A percentile compares a stretch with the other conserved stretches of the same genome.
These are phyloP conservation scores for Mycena kentingensis DNA, from an alignment of 768 basidiomycete species.

Conservation along the genomic window DNA sequence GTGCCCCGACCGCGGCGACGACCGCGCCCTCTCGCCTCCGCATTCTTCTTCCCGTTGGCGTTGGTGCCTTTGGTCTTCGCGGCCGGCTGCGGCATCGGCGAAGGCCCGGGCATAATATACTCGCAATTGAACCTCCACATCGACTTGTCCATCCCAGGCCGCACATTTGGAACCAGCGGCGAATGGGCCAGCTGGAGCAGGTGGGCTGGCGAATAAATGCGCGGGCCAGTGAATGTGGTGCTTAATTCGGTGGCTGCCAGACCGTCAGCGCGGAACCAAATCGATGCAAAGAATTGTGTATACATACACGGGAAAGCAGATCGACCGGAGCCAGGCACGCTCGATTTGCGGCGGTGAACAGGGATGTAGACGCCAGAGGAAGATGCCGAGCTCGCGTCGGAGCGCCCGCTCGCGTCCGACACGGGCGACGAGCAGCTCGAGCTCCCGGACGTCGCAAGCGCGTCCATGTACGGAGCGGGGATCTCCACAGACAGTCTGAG, in stretches of 20 bases:
- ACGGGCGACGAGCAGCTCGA: neutral
- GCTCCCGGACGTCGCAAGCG: too few species aligned
- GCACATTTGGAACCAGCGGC: neutral
- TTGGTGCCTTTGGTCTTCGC: too few species aligned
- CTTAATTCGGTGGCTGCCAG: neutral
- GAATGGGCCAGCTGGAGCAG: neutral
- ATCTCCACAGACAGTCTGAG: neutral
- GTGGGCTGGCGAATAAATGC: neutral
- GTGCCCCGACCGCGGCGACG: too few species aligned
- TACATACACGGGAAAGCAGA: neutral
- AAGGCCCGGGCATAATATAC: neutral
- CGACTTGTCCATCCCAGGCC: neutral
- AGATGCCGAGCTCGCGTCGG: slow-evolving; percentile 1
- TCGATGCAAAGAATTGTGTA: too few species aligned
- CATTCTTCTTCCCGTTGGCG: too few species aligned
- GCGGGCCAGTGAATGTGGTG: neutral
- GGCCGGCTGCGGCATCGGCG: neutral
- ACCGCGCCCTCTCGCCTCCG: too few species aligned
- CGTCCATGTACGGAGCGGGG: neutral
- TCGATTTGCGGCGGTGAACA: neutral
- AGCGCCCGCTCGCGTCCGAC: too few species aligned
- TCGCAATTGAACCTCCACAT: neutral
- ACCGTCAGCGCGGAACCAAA: neutral
- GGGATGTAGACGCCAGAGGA: slow-evolving; percentile 2
- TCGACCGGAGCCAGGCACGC: neutral